These are phyloP conservation scores for Collybiopsis confluens DNA, from an alignment of 768 basidiomycete genomes.

Conservation along the genomic window DNA sequence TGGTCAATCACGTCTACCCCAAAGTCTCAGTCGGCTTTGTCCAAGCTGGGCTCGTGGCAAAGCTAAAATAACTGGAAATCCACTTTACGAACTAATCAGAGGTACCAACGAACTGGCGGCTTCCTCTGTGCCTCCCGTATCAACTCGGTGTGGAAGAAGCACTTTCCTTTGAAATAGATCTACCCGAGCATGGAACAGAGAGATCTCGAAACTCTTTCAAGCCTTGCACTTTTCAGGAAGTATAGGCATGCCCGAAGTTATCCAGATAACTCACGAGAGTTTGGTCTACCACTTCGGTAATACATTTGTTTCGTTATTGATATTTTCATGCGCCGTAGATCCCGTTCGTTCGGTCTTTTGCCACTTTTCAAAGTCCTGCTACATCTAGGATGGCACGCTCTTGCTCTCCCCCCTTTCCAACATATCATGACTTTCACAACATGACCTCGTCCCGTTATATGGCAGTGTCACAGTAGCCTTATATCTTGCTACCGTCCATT, in stretches of 20 bases:
- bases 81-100: conserved; percentile 12
- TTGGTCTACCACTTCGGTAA: conserved; percentile 13
- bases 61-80: conserved; percentile 6
- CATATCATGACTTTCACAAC: background rate
- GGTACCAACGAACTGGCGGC: conserved; percentile 2
- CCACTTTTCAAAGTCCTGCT: background rate
- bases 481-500: background rate
- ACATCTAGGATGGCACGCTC: background rate
- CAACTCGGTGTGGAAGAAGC: conserved; percentile 24
- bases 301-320: background rate
- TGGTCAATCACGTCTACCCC: no score
- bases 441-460: background rate
- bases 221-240: conserved; percentile 12
- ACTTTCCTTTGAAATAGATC: conserved; percentile 23
- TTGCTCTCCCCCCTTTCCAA: conserved; percentile 3
- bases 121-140: background rate
- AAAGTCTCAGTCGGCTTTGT: no score
- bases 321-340: background rate
- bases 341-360: background rate
- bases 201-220: conserved; percentile 12
- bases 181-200: conserved; percentile 26
- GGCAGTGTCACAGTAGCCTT: background rate
- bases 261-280: conserved; percentile 14
- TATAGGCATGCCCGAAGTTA: conserved; percentile 15
- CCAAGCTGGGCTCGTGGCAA: no score